Evolutionary conservation across 2,329 filamentous ascomycete species (phyloP), one percentile per base, ranked within the genome.

Genomic region (Cryphonectria nitschkei): DNA sequence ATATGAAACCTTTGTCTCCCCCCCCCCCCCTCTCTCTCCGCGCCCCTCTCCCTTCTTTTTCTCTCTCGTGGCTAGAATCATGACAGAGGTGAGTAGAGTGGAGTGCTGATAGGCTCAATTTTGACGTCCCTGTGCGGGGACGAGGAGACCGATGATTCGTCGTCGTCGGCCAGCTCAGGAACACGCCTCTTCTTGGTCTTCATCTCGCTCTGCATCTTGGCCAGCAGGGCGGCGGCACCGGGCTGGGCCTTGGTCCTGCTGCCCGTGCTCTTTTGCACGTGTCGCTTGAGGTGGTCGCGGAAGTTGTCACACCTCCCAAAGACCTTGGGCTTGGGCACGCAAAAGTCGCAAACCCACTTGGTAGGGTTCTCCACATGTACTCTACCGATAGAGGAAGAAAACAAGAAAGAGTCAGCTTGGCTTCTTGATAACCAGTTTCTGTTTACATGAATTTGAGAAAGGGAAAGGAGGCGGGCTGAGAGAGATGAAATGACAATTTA

Each of bases 161-260:
- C 19, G 50, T 16, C 34, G 26, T 52, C 32, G 5, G 26, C 26
- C 16, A 7, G 34, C 13, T 37, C 37, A 39, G 64, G 50, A 32
- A 54, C 64, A 4, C 64, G 52, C 16, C 56, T 69, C 65, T 72
- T 72, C 68, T 68, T 72, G 61, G 67, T 70, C 61, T 70, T 70
- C 71, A 67, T 72, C 52, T 72, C 67, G 19, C 68, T 72, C 56
- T 70, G 61, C 68, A 70, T 65, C 61, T 68, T 69, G 32, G 71
- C 68, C 32, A 68, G 71, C 61, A 65, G 64, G 41, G 64, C 67
- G 8, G 67, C 70, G 65, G 70, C 70, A 13, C 63, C 71, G 6
- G 63, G 66, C 22, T 70, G 61, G 19, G 67, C 52, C 16, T 60
- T 66, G 1, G 71, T 72, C 65, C 71, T 72, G 62, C 68, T 72